Conservation (phyloP, 2,329 filamentous ascomycete species). For the Trichoderma afroharzianum region DNA sequence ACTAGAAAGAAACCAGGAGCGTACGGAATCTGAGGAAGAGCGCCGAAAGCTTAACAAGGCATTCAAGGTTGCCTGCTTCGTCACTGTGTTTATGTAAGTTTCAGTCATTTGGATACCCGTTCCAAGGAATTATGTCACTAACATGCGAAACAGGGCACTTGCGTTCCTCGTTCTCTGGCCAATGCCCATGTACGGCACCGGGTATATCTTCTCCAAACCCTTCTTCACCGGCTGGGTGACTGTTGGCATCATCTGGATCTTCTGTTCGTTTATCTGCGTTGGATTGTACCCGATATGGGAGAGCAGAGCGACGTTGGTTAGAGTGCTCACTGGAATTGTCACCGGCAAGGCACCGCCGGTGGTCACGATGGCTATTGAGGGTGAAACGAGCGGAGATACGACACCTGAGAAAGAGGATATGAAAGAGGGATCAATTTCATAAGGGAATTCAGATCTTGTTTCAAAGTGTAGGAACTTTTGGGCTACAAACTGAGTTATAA, state of each 20-base stretch:
- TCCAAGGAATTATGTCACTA: background rate
- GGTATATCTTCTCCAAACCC: slow-evolving; percentile 57
- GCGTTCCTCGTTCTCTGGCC: slow-evolving; percentile 80
- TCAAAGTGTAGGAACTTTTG: background rate
- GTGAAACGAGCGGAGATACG: background rate
- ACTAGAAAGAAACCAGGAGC: slow-evolving; percentile 23
- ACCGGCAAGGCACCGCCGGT: background rate
- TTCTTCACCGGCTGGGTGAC: slow-evolving; percentile 76
- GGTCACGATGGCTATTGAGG: background rate
- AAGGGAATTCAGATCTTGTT: background rate
- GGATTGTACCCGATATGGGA: slow-evolving; percentile 81
- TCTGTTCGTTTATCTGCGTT: slow-evolving; percentile 66
- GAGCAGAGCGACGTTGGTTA: slow-evolving; percentile 56
- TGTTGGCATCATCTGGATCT: slow-evolving; percentile 70
- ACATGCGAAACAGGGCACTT: slow-evolving; percentile 45
- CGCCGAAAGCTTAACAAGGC: slow-evolving; percentile 51
- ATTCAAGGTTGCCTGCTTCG: slow-evolving; percentile 43
- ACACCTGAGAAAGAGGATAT: slow-evolving; percentile 12
- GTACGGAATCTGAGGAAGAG: slow-evolving; percentile 41
- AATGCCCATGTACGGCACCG: slow-evolving; percentile 82
- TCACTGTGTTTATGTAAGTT: slow-evolving; percentile 32
- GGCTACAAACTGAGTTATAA: background rate
- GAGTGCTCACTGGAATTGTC: background rate
- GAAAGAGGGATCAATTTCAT: background rate
- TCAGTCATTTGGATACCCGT: background rate